phyloP scores from a whole-genome alignment of 2,329 filamentous ascomycete species.

The Neonectria magnoliae region DNA sequence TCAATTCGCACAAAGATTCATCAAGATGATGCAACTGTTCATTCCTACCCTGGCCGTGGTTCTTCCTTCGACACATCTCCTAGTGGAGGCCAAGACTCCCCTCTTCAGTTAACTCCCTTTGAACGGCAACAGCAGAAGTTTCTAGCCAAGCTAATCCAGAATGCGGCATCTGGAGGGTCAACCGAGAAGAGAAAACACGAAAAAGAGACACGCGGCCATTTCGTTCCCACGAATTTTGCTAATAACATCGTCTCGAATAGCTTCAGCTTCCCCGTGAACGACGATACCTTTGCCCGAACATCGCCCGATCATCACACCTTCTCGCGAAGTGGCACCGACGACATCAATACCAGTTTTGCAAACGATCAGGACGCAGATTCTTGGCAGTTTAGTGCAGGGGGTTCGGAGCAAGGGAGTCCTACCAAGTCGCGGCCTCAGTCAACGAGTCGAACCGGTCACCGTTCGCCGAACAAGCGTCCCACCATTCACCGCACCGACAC shows the following conservation, averaged over 20 bases:
- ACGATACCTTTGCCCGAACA: slow-evolving; percentile 52
- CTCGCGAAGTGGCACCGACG: slow-evolving; percentile 63
- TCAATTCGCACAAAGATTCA: slow-evolving; percentile 5
- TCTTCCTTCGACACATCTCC: slow-evolving; percentile 34
- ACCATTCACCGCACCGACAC: slow-evolving; percentile 35
- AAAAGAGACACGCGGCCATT: background rate
- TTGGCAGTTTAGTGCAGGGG: slow-evolving; percentile 65
- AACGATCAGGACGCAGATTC: slow-evolving; percentile 56
- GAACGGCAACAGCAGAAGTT: slow-evolving; percentile 54
- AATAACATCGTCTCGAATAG: slow-evolving; percentile 53
- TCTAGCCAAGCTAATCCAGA: slow-evolving; percentile 51
- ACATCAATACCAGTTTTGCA: slow-evolving; percentile 70
- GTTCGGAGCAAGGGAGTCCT: slow-evolving; percentile 43
- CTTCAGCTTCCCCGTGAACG: slow-evolving; percentile 60
- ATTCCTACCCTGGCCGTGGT: slow-evolving; percentile 17
- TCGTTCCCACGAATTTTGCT: slow-evolving; percentile 37
- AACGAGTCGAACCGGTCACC: slow-evolving; percentile 52
- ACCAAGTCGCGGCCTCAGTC: slow-evolving; percentile 50
- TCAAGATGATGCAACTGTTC: slow-evolving; percentile 26
- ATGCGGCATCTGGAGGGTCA: slow-evolving; percentile 32
- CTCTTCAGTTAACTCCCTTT: slow-evolving; percentile 47
- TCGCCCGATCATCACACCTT: slow-evolving; percentile 54
- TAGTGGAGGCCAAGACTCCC: slow-evolving; percentile 45
- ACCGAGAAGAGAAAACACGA: slow-evolving; percentile 25
- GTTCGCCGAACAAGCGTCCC: slow-evolving; percentile 50